These are phyloP conservation scores for Coemansia linderi DNA, from an alignment of 371 early-diverging fungal genomes.

Conservation along the genomic window DNA sequence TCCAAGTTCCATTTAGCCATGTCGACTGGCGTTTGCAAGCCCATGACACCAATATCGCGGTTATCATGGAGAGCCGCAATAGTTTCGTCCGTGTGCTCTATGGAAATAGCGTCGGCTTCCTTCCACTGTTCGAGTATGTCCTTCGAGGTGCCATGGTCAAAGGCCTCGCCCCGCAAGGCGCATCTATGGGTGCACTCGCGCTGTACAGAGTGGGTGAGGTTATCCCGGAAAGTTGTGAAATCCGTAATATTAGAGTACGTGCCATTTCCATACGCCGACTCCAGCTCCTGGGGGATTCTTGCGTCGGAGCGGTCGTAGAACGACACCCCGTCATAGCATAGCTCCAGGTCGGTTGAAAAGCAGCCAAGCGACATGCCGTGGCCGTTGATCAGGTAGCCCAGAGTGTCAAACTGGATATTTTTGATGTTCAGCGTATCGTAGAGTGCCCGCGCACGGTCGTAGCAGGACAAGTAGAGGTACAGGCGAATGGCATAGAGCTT, in stretches of 20 bases:
- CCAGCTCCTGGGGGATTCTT: slow-evolving; percentile 86
- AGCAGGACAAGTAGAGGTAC: slow-evolving; percentile 69
- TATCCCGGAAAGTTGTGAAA: slow-evolving; percentile 77
- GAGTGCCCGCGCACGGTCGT: slow-evolving; percentile 65
- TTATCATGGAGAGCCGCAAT: slow-evolving; percentile 37
- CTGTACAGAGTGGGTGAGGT: slow-evolving; percentile 74
- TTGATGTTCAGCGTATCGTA: slow-evolving; percentile 82
- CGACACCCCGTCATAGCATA: slow-evolving; percentile 59
- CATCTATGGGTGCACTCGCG: slow-evolving; percentile 63
- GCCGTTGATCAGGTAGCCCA: slow-evolving; percentile 71
- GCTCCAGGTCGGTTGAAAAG: slow-evolving; percentile 58
- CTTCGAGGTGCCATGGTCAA: slow-evolving; percentile 60
- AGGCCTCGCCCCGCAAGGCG: slow-evolving; percentile 61
- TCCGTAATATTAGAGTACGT: slow-evolving; percentile 90
- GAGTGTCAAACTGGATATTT: slow-evolving; percentile 85
- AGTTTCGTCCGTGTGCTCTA: slow-evolving; percentile 58
- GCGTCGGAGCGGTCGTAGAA: slow-evolving; percentile 79
- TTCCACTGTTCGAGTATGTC: slow-evolving; percentile 62
- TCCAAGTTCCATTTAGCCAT: slow-evolving; percentile 38
- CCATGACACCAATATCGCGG: slow-evolving; percentile 42
- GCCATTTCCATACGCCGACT: slow-evolving; percentile 79
- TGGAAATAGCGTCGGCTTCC: slow-evolving; percentile 59
- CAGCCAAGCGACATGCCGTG: slow-evolving; percentile 65
- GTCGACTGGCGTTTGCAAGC: slow-evolving; percentile 27
- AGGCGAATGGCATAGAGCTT: slow-evolving; percentile 80